These are phyloP conservation scores for Sisymbrium irio DNA, from an alignment of 345 rosid genomes.

Conservation along the genomic window DNA sequence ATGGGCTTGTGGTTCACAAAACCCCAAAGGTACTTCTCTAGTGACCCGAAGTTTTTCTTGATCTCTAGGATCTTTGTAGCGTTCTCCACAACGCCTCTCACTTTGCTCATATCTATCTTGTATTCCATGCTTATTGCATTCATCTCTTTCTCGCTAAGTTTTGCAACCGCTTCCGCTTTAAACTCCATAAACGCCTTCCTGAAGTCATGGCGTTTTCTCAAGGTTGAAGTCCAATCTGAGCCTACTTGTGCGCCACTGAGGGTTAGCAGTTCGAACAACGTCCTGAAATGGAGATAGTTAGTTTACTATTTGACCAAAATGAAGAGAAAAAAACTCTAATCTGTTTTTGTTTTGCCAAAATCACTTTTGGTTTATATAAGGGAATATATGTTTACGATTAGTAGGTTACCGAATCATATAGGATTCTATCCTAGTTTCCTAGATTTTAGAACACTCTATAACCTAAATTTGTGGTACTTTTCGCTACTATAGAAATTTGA, in stretches of 20 bases:
- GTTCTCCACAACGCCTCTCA: conserved; percentile 33
- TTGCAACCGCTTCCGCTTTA: conserved; percentile 27
- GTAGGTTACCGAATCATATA: not conserved
- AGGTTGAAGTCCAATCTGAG: conserved; percentile 64
- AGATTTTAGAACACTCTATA: not conserved
- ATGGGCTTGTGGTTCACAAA: conserved; percentile 54
- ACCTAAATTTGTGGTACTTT: not conserved
- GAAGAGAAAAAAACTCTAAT: not conserved
- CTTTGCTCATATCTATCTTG: conserved; percentile 36
- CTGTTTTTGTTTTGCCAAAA: no score
- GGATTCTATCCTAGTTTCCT: not conserved
- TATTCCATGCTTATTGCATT: conserved; percentile 23
- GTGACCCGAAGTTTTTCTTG: conserved; percentile 41
- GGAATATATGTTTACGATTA: not conserved
- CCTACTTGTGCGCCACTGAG: conserved; percentile 74
- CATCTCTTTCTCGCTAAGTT: conserved; percentile 32
- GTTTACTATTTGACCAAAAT: not conserved
- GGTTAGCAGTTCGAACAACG: conserved; percentile 60
- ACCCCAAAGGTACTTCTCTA: conserved; percentile 60
- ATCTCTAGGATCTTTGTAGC: conserved; percentile 31
- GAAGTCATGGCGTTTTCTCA: conserved; percentile 32
- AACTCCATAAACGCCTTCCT: conserved; percentile 32
- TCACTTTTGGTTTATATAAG: not conserved
- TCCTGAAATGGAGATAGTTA: conserved; percentile 34
- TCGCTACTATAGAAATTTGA: not conserved